Evolutionary conservation across 164 flowering plant genomes (phyloP).

Genomic region (Paratinospora sagittata): DNA sequence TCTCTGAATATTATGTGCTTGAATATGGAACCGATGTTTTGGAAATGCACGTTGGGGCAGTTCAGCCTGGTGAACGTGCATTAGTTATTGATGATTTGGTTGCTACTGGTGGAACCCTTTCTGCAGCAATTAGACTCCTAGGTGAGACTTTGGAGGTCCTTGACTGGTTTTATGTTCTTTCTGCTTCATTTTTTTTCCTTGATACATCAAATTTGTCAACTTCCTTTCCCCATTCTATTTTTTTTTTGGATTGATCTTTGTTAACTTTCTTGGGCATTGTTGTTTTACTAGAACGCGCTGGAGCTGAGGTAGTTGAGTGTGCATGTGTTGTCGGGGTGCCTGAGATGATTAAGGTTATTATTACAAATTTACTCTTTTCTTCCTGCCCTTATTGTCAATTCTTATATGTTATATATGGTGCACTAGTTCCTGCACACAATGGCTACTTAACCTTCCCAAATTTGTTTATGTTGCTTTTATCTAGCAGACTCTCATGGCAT

Average conservation of each 20-base stretch:
- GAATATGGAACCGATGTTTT: constrained; percentile 89
- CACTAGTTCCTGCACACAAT: not conserved
- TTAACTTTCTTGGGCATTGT: not conserved
- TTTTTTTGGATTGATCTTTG: not conserved
- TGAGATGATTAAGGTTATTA: constrained; percentile 57
- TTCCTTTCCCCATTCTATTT: not conserved
- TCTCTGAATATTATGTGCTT: constrained; percentile 69
- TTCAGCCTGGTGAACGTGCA: constrained; percentile 68
- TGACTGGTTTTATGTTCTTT: not conserved
- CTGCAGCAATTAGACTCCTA: constrained; percentile 74
- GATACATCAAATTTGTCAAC: not conserved
- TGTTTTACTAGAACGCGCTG: constrained; percentile 50
- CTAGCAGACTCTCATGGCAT: not conserved
- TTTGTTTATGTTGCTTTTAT: not conserved
- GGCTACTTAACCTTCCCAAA: too few relatives aligned
- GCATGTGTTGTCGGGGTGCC: constrained; percentile 87
- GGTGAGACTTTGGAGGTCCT: constrained; percentile 33
- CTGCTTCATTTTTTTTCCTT: not conserved
- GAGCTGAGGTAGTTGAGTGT: constrained; percentile 88
- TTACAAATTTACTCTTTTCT: not conserved
- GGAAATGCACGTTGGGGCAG: constrained; percentile 91
- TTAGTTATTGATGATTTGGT: constrained; percentile 84
- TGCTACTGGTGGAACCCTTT: constrained; percentile 92
- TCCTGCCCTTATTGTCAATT: not conserved
- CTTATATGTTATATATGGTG: not conserved